Base-by-base conservation (phyloP, 2,329 filamentous ascomycete genomes). In the Dactylonectria macrodidyma region DNA sequence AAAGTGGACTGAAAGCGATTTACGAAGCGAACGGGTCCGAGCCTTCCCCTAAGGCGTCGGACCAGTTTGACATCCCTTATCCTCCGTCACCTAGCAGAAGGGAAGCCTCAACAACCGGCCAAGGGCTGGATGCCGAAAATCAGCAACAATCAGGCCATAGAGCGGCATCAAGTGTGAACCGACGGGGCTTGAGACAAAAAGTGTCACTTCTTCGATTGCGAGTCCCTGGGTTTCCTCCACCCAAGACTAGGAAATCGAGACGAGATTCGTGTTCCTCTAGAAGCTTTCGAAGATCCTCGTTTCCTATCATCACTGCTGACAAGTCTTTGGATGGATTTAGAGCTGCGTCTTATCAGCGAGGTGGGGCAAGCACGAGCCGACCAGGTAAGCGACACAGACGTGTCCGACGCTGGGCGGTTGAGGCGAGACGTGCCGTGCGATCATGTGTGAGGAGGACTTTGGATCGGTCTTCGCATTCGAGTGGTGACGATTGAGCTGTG, bases 31-130 rank as follows among this genome's bases (percentile, higher is more conserved):
- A 52, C 48, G 55, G 44, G 12, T 47, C 36, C n/a, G 62, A 71
- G 16, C 63, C 58, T 41, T 76, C 74, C 2, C 66, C 70, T 7
- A 72, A 71, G 44, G 56, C 71, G 24, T 80, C 79, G 12, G 78
- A 81, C 30, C 80, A 79, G 47, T 81, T 81, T 60, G 79, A 80
- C 50, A 78, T 82, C 59, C 63, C 75, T 12, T 80, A 79, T 62
- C 79, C 79, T 7, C 72, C 73, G 3, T 75, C 77, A 2, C 64
- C 69, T 5, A 56, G 66, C 50, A 5, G 65, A 71, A 47, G 68
- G 47, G 54, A 65, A 57, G 9, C 62, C 33, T 38, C 58, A 19
- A 64, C 65, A 8, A 30, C 26, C 14, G 59, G 67, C 44, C 22
- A 65, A 30, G 48, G 70, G 67, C 51, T 66, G 46, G 48, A 66